Conservation (phyloP, 805 yeast genomes). For the Ogataea glucozyma region DNA sequence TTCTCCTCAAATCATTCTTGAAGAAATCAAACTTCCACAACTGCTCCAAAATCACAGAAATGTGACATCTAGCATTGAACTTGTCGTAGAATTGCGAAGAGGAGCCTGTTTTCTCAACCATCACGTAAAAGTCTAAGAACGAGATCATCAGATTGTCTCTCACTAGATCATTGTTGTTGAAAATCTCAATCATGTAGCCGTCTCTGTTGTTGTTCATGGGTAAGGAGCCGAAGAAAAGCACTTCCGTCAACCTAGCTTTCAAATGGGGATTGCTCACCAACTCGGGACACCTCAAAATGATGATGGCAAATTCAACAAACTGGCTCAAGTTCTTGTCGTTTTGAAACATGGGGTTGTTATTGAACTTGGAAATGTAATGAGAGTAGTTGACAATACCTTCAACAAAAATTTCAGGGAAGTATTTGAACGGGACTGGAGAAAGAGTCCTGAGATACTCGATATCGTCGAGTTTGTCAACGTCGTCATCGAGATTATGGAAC, state of each 20-base stretch:
- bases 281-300: slow-evolving; percentile 81
- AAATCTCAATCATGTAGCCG: slow-evolving; percentile 72
- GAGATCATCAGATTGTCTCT: slow-evolving; percentile 73
- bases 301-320: slow-evolving; percentile 71
- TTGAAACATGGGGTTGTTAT: slow-evolving; percentile 56
- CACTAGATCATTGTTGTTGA: slow-evolving; percentile 64
- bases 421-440: slow-evolving; percentile 76
- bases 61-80: slow-evolving; percentile 85
- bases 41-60: slow-evolving; percentile 78
- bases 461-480: slow-evolving; percentile 71
- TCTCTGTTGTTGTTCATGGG: slow-evolving; percentile 56
- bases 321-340: slow-evolving; percentile 52
- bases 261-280: slow-evolving; percentile 89
- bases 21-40: slow-evolving; percentile 77
- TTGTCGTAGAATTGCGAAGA: slow-evolving; percentile 95
- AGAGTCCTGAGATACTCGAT: slow-evolving; percentile 65
- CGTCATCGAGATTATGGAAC: slow-evolving; percentile 56
- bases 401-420: slow-evolving; percentile 79
- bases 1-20: slow-evolving; percentile 64
- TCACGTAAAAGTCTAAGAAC: slow-evolving; percentile 85
- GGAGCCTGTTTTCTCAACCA: slow-evolving; percentile 95
- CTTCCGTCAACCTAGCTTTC: slow-evolving; percentile 80
- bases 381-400: slow-evolving; percentile 81
- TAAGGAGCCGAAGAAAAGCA: slow-evolving; percentile 72
- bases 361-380: slow-evolving; percentile 57